Evolutionary conservation across 2,329 filamentous ascomycete genomes (phyloP).

Genomic region (Colletotrichum tabaci): DNA sequence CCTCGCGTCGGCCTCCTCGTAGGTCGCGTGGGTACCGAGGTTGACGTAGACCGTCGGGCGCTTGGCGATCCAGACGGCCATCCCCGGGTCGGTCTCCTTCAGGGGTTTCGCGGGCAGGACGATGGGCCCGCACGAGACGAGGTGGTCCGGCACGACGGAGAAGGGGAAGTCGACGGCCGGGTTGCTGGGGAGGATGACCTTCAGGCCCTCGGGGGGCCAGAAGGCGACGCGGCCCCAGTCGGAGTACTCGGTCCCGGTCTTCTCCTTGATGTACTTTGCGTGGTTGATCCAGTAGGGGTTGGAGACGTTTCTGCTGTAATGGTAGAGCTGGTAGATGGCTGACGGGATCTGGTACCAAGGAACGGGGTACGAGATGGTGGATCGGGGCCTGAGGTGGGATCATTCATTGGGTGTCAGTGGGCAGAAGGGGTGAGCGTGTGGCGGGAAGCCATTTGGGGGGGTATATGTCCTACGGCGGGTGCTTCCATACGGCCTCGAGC

Average conservation of each 20-base stretch:
- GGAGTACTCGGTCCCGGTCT: constrained; percentile 11
- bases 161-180: constrained; percentile 21
- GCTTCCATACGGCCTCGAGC: constrained; percentile 23
- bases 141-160: constrained; percentile 4
- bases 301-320: background rate
- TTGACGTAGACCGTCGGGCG: constrained; percentile 63
- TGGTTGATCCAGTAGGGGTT: constrained; percentile 4
- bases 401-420: too few species aligned
- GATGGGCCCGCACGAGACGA: constrained; percentile 59
- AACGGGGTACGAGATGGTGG: constrained; percentile 62
- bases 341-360: constrained; percentile 53
- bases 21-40: constrained; percentile 56
- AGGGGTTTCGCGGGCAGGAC: constrained; percentile 55
- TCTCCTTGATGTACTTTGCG: constrained; percentile 6
- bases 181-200: constrained; percentile 9
- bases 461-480: constrained; percentile 18
- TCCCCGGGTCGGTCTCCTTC: constrained; percentile 56
- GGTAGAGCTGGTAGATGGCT: constrained; percentile 11
- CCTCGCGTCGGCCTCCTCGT: constrained; percentile 50
- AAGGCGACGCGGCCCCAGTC: constrained; percentile 8
- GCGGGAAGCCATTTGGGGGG: background rate
- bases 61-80: constrained; percentile 58
- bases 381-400: constrained; percentile 39
- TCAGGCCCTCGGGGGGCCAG: background rate
- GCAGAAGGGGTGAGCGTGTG: too few species aligned